Conservation (phyloP, 2,329 filamentous ascomycete genomes). For the Shiraia bambusicola region DNA sequence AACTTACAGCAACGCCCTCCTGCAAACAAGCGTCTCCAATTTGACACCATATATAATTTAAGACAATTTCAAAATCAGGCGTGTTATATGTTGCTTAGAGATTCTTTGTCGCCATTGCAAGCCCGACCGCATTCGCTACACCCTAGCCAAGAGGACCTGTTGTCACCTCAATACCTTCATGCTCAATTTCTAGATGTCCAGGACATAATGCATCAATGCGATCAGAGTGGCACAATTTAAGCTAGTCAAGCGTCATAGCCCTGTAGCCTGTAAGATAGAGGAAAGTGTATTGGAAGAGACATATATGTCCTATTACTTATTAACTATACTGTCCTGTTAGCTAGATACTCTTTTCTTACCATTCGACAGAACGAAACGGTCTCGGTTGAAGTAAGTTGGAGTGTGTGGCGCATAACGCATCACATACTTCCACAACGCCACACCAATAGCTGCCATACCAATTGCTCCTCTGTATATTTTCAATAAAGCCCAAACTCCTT, state of each 20-base stretch:
- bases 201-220: constrained; percentile 55
- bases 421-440: constrained; percentile 62
- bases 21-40: constrained; percentile 61
- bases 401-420: constrained; percentile 61
- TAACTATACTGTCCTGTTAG: too few relatives aligned
- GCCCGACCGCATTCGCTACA: constrained; percentile 61
- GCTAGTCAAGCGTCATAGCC: constrained; percentile 58
- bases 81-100: constrained; percentile 57
- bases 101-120: constrained; percentile 60
- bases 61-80: constrained; percentile 52
- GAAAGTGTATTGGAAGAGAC: constrained; percentile 58
- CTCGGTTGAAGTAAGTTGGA: constrained; percentile 61
- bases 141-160: constrained; percentile 62
- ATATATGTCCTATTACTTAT: constrained; percentile 49
- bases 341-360: constrained; percentile 30
- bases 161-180: constrained; percentile 60
- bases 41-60: constrained; percentile 59
- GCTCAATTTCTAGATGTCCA: constrained; percentile 60
- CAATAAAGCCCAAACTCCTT: constrained; percentile 1
- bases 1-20: constrained; percentile 55
- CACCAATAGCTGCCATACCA: constrained; percentile 63
- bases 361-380: constrained; percentile 64
- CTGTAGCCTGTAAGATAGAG: constrained; percentile 57
- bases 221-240: constrained; percentile 57
- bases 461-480: constrained; percentile 52